Evolutionary conservation across 148 eudicot genomes (phyloP), one percentile per base, ranked within the genome.

Genomic region (Agrostemma githago): DNA sequence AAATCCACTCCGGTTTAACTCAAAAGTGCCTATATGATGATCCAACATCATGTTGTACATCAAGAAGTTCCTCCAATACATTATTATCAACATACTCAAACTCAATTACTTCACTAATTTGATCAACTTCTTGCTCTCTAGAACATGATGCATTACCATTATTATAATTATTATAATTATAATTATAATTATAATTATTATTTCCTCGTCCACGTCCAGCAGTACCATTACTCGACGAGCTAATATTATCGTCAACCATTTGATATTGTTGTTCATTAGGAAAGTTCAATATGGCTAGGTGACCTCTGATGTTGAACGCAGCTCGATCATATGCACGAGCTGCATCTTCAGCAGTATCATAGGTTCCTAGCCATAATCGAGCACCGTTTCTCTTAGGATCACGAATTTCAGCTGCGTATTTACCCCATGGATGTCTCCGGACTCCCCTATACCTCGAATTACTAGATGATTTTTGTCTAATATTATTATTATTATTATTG

Each of bases 71-170:
- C 61, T 84, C 85, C 66, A 84, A 71, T 73, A 84, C 79, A 67
- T 82, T 77, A 79, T 84, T 79, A 82, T 84, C 87, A 34, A 84
- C 78, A 17, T 75, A 84, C 85, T 84, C 87, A 77, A 84, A 70
- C 83, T 84, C 87, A 62, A 84, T 76, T 9, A 82, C 79, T 75
- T 84, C 62, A 8, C 77, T 70, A 26, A 26, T 26, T 67, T 62
- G 43, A 46, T 59, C 79, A 14, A 26, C 34, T 26, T 62, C 74
- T 62, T 21, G 59, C 39, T 68, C 77, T 48, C 70, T 74, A 43
- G 82, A 72, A 2, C 41, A 70, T 5, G 68, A 34, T 7, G 68
- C 62, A 15, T 65, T 57, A 17, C 34, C 34, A 26, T 26, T 26
- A 26, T 26, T 26, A 26, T 26, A 26, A 26, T 26, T 26, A 26